Percentiles rank a stretch among this genome's conserved stretches.
Conservation (phyloP, 306 rosid genomes). For the Ziziphus jujuba region DNA sequence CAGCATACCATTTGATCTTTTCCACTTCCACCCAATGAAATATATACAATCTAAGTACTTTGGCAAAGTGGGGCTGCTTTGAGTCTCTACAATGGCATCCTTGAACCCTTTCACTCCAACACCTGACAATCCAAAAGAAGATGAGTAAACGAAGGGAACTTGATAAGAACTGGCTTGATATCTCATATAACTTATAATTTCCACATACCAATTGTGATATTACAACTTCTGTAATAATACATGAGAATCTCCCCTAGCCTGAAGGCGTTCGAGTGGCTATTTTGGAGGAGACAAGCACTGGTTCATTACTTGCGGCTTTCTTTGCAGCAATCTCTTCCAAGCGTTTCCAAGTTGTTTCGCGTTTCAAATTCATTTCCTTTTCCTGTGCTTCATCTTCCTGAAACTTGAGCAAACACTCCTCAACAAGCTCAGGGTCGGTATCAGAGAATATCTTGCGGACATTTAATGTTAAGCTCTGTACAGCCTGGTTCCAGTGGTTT, state of each 20-base stretch:
- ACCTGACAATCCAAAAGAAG: constrained; percentile 26
- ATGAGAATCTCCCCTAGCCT: constrained; percentile 40
- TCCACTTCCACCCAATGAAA: constrained; percentile 48
- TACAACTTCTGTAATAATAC: constrained; percentile 15
- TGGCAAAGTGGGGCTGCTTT: constrained; percentile 38
- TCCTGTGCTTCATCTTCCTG: constrained; percentile 70
- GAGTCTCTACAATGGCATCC: constrained; percentile 32
- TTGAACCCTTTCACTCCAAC: constrained; percentile 22
- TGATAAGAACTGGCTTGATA: constrained; percentile 23
- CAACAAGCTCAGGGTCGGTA: constrained; percentile 64
- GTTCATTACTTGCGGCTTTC: constrained; percentile 68
- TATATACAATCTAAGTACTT: constrained; percentile 54
- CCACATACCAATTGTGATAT: constrained; percentile 22
- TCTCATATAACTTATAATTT: constrained; percentile 19
- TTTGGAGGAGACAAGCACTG: constrained; percentile 74
- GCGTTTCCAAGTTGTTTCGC: constrained; percentile 75
- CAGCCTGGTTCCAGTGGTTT: constrained; percentile 94
- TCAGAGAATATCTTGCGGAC: constrained; percentile 86
- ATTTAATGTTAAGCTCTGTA: constrained; percentile 79
- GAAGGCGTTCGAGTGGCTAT: constrained; percentile 43
- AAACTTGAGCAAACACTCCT: constrained; percentile 72
- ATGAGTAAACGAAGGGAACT: constrained; percentile 18
- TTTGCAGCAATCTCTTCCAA: constrained; percentile 84
- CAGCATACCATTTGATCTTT: constrained; percentile 30
- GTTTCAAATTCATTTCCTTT: constrained; percentile 48